Evolutionary conservation across 352 stramenopile genomes (phyloP).

Genomic region (Phytophthora multivora): DNA sequence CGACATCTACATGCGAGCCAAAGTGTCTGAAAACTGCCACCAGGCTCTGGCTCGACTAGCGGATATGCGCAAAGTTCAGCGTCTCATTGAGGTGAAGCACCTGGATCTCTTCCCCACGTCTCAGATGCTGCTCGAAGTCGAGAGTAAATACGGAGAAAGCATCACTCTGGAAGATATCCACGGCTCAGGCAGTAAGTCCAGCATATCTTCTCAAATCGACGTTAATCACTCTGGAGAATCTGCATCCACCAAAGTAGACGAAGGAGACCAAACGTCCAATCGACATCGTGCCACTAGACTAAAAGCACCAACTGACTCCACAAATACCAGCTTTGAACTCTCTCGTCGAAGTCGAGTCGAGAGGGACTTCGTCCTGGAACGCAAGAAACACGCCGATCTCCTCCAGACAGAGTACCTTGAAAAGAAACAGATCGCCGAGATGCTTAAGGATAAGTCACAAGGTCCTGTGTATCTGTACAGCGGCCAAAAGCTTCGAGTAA

Average conservation of each 20-base stretch:
- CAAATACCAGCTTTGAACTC: constrained; percentile 71
- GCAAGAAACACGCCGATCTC: constrained; percentile 35
- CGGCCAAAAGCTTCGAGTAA: constrained; percentile 82
- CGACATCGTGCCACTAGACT: constrained; percentile 23
- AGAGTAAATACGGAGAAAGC: constrained; percentile 92
- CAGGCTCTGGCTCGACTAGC: constrained; percentile 69
- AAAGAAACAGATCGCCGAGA: constrained; percentile 38
- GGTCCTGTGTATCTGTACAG: constrained; percentile 86
- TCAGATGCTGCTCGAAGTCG: constrained; percentile 82
- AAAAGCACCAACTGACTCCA: constrained; percentile 80
- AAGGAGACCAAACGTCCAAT: not conserved
- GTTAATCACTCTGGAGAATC: constrained; percentile 5
- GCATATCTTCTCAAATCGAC: constrained; percentile 8
- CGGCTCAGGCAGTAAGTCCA: constrained; percentile 26
- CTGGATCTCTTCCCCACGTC: constrained; percentile 80
- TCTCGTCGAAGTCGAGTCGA: constrained; percentile 44
- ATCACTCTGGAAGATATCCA: constrained; percentile 91
- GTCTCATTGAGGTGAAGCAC: constrained; percentile 61
- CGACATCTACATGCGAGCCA: constrained; percentile 91
- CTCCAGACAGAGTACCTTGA: constrained; percentile 41
- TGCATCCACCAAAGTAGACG: constrained; percentile 4
- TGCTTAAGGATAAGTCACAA: constrained; percentile 35
- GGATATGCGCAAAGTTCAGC: constrained; percentile 60
- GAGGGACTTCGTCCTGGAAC: constrained; percentile 69
- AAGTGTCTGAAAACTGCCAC: constrained; percentile 86